Evolutionary conservation across 164 flowering plant species (phyloP), one percentile per base, ranked within the genome.

Genomic region (Berberis vulgaris): DNA sequence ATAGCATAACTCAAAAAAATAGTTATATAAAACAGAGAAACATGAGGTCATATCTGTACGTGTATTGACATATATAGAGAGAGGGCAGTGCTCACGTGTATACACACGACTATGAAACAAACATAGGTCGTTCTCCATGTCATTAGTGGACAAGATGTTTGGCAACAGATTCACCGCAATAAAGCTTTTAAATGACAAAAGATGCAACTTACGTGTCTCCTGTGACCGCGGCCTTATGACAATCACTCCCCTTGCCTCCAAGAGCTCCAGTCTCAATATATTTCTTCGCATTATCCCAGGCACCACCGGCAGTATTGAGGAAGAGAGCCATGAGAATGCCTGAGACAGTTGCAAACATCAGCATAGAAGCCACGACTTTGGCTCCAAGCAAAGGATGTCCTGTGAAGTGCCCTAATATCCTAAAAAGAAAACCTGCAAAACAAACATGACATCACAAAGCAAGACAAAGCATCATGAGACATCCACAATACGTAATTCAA

Each of bases 301-400:
- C 99, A 63, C 99, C 99, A 69, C 99, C 97, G 7, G 99, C 80
- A 54, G 99, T 94, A 71, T 94, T 94, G 50, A 94, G 81, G 82
- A 94, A 94, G 64, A 94, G 96, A 59, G 99, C 99, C 99, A 94
- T 94, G 3, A 94, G 91, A 66, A 94, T 91, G 64, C 99, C 99
- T 41, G 95, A 79, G 42, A 91, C 99, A n/a, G 97, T 94, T 49
- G 93, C 97, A 77, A 94, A 94, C 99, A 94, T 94, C 71, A 94
- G 81, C 83, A 94, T 72, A 39, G 97, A 55, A 55, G 99, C 97
- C 71, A 94, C 99, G 44, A 87, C 99, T 85, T 94, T 94, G 52
- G 99, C 99, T 26, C 99, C 99, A 13, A 94, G 84, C 5, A 91
- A 77, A 69, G 98, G 86, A 43, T 89, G 96, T 50, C 96, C 97